These are phyloP conservation scores for Teratosphaeria zuluensis DNA, from an alignment of 2,329 filamentous ascomycete species.

Conservation along the genomic window DNA sequence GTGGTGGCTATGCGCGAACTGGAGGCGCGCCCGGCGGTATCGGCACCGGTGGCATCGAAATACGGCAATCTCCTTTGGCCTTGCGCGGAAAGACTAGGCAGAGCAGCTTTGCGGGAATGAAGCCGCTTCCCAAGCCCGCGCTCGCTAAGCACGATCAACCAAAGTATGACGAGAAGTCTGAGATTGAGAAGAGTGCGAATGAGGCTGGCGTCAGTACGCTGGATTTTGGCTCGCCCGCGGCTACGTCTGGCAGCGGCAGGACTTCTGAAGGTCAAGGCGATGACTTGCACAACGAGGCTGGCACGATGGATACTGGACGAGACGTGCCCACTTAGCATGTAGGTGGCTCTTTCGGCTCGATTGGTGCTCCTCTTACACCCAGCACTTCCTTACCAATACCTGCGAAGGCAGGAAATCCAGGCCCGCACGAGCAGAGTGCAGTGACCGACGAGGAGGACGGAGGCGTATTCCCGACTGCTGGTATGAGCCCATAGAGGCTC, in stretches of 20 bases:
- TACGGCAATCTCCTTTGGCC: neutral
- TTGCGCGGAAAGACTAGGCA: neutral
- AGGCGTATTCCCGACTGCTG: neutral
- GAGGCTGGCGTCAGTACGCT: neutral
- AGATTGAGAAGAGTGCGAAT: too few species aligned
- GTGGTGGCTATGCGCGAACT: neutral
- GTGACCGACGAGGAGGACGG: neutral
- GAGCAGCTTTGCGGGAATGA: neutral
- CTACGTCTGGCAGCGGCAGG: neutral
- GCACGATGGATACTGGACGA: neutral
- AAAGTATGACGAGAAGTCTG: neutral
- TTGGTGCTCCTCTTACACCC: neutral
- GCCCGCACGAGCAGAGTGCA: neutral
- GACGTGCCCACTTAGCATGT: neutral
- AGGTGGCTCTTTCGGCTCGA: neutral
- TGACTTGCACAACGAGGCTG: neutral
- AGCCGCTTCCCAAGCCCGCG: neutral
- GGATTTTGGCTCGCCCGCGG: neutral
- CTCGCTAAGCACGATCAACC: neutral
- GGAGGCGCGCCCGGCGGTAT: neutral
- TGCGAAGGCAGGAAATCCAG: neutral
- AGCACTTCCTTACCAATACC: neutral
- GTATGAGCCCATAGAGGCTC: neutral
- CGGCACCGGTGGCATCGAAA: neutral
- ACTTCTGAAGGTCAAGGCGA: neutral